Base-by-base conservation (phyloP, 2,329 filamentous ascomycete species). In the Emericellopsis cladophorae region DNA sequence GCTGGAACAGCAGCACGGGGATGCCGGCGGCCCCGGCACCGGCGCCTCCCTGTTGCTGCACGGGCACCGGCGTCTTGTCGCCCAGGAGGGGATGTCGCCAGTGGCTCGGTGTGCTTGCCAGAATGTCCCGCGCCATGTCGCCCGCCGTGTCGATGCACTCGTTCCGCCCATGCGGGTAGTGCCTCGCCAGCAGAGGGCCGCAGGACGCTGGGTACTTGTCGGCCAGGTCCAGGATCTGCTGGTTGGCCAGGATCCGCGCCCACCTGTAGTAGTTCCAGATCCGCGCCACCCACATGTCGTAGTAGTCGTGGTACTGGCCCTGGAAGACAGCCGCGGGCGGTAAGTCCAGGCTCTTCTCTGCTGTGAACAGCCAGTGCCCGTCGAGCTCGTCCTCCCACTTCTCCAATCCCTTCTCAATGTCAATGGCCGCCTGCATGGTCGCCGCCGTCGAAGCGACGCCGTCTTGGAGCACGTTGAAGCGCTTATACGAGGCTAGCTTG, bases 211-310 rank as follows among this genome's bases (percentile, higher is more conserved):
- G 68, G 41, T 61, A 64, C 1, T 49, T 51, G 32, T 55, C 54
- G 5, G 55, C 53, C 26, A 64, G 51, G 10, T 61, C 58, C 9
- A 72, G 53, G 11, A 79, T 64, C 34, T 65, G 60, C 45, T 76
- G 65, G 49, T 65, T 69, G 14, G 67, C 51, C 9, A 78, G 54
- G 21, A 77, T 68, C n/a, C 72, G 68, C 7, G 66, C 64, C 64
- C 72, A 76, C 21, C 76, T 72, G 48, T 72, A 76, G 47, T 79
- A 68, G 44, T 72, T 74, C 72, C 72, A 79, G 33, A 72, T 62
- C 21, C 70, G 65, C 8, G 68, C 70, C 15, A 66, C 57, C 63
- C 68, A 75, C 41, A 75, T 65, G 45, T 70, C 66, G 14, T 55
- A 54, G 48, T 80, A 80, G 18, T 64, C 52, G 50, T 80, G 74